Base-by-base conservation (phyloP, 352 stramenopile genomes). In the Pythium brassicae region DNA sequence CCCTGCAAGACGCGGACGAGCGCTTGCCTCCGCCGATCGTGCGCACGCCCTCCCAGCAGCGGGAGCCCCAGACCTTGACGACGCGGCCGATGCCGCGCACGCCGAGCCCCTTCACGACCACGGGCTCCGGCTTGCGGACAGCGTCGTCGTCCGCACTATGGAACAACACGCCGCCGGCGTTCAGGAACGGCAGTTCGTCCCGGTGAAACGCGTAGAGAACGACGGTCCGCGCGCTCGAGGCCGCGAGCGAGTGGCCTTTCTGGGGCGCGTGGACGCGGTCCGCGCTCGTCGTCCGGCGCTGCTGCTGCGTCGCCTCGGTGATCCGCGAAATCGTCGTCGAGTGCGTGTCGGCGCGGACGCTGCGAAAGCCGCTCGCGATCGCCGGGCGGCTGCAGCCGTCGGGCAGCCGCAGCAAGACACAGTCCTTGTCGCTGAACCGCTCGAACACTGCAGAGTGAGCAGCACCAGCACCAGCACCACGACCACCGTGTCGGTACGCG, bases 171-270 rank as follows among this genome's bases (percentile, higher is more conserved):
- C 49, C 49, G 23, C 49, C 40, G 6, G 57, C 42, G 23, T 48
- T 71, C 20, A 86, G 60, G 57, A 86, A 91, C 23, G 76, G 72
- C 57, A 91, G 55, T 49, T 87, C 76, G 45, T 84, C 70, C 22
- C 80, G 80, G 46, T 89, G 76, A 49, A 87, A 83, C 29, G 68
- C 76, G 61, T 81, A 89, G 26, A 90, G 26, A 5, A 78, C 59
- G 9, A 63, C 66, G 11, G 62, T 65, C 45, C 68, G 65, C 19
- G 11, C 29, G 22, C 61, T 56, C n/a, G 66, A 58, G n/a, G 35
- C 9, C 15, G 66, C 62, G 37, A 48, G 39, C 22, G 57, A 62
- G 25, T 44, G 37, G 7, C 46, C 46, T 61, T 49, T 57, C 9
- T 42, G 42, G 10, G 43, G 19, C 43, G 44, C 19, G 46, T 50